Evolutionary conservation across 441 rosid species (phyloP), one percentile per base, ranked within the genome.

Genomic region (Erysimum cheiri): DNA sequence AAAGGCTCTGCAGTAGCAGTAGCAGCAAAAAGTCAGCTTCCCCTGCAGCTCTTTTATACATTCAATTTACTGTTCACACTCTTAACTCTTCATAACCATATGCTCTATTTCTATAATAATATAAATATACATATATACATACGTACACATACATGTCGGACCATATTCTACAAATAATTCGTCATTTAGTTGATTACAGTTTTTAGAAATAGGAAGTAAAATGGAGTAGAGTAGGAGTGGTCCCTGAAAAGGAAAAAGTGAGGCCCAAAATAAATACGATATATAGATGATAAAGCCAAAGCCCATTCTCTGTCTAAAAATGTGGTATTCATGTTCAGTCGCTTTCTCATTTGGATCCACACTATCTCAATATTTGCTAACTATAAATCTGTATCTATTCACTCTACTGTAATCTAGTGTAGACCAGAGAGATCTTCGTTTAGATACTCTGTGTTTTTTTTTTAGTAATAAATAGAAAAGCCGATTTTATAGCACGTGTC

Each of bases 261-360:
- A 75, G 75, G 78, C 78, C 75, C 78, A 75, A 75, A 47, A 31
- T 55, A 75, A 75, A 75, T 74, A 52, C 61, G 49, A 36, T 50
- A 48, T 59, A 60, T 44, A 50, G 49, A 62, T 67, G 60, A 69
- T 54, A 62, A 56, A 55, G 55, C 47, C 70, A 62, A 69, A 69
- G 74, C 74, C 78, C 78, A 69, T 63, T 63, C 66, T 63, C 73
- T 53, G 50, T 68, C 60, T 52, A 54, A 39, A 31, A 36, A 46
- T 75, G 40, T 75, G 66, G 66, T 56, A 54, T 60, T 63, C 67
- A 22, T 10, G 75, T 75, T 70, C 28, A 63, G 79, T 75, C 79
- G 79, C 79, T 75, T 75, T 75, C 79, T 19, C 71, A 37, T 48
- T 62, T 75, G 74, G 64, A 69, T 63, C 74, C 74, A 74, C 60